Evolutionary conservation across 768 basidiomycete genomes (phyloP), one percentile per base, ranked within the genome.

Genomic region (Sarcodon aspratus): DNA sequence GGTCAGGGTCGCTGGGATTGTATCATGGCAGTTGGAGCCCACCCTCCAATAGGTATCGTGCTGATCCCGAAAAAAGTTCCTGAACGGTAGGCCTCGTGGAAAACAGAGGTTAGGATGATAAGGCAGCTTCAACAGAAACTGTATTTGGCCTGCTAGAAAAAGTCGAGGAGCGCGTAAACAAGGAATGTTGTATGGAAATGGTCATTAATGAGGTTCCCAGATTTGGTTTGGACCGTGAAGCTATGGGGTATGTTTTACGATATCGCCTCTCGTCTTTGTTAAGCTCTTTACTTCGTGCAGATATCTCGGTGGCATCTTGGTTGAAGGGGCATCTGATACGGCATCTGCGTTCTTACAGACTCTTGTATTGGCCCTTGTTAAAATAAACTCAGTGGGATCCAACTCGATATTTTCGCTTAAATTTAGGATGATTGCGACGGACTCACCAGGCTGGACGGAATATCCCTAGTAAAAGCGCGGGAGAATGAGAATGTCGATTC

Each of bases 51-150:
- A 7, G 66, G 67, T 46, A 34, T 63, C 12, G 48, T 68, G 33
- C 65, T 66, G 1, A 49, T 65, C 27, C 53, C 68, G 9, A 54
- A 53, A 21, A 54, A 61, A 35, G 55, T 69, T 3, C 67, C 67
- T 3, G 64, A 61, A 44, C 55, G 65, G 4, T 68, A 55, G 55
- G 65, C 65, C 3, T 48, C 54, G 7, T 68, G 67, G 67, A 69
- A 69, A 52, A 46, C 36, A 1, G 46, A 60, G 7, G 55, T 54
- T 32, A 52, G 50, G 15, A 54, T 61, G 31, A 50, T 57, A 11
- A 50, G 59, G 9, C 45, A 27, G 2, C 38, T 61, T 17, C 67
- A 67, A 42, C 55, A 58, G 12, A 46, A 49, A 7, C 45, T 66
- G n/a, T 67, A 65, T 46, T 58, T 61, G 18, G 55, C 60, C 1